These are phyloP conservation scores for Millerozyma acaciae DNA, from an alignment of 805 yeast genomes.

Conservation along the genomic window DNA sequence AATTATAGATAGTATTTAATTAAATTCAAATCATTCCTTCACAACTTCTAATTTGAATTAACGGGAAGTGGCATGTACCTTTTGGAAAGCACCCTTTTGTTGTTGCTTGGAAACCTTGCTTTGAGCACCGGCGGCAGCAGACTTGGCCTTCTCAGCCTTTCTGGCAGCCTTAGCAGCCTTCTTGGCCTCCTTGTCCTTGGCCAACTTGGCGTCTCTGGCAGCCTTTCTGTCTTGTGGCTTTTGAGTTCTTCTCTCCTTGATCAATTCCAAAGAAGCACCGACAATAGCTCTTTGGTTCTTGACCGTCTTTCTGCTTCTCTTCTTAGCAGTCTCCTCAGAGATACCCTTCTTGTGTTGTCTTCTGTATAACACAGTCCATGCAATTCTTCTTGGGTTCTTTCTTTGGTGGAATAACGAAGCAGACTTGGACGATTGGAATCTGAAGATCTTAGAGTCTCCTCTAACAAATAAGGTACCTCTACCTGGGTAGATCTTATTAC, in stretches of 20 bases:
- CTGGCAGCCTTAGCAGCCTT: conserved; percentile 90
- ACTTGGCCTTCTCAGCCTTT: conserved; percentile 88
- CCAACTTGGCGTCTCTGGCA: conserved; percentile 86
- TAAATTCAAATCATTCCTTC: background rate
- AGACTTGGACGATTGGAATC: conserved; percentile 97
- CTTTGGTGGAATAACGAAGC: conserved; percentile 98
- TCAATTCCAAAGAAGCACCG: conserved; percentile 98
- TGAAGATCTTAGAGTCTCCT: conserved; percentile 99
- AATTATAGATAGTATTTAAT: conserved; percentile 1
- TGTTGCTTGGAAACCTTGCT: conserved; percentile 85
- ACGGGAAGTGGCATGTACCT: conserved; percentile 96
- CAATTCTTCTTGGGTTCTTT: conserved; percentile 99
- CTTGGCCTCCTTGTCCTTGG: conserved; percentile 81
- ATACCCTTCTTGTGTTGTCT: conserved; percentile 99
- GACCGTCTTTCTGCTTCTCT: conserved; percentile 95
- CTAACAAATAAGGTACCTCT: conserved; percentile 99
- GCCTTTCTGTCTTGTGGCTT: conserved; percentile 99
- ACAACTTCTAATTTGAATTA: conserved; percentile 42
- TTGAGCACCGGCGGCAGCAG: conserved; percentile 67
- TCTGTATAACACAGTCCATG: conserved; percentile 99
- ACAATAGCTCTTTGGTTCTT: conserved; percentile 99
- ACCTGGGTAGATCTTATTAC: conserved; percentile 99
- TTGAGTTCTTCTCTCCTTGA: conserved; percentile 94
- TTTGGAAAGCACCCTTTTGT: conserved; percentile 97
- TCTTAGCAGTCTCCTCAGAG: conserved; percentile 96